Evolutionary conservation across 2,329 filamentous ascomycete genomes (phyloP).

Genomic region (Ascochyta koolunga): DNA sequence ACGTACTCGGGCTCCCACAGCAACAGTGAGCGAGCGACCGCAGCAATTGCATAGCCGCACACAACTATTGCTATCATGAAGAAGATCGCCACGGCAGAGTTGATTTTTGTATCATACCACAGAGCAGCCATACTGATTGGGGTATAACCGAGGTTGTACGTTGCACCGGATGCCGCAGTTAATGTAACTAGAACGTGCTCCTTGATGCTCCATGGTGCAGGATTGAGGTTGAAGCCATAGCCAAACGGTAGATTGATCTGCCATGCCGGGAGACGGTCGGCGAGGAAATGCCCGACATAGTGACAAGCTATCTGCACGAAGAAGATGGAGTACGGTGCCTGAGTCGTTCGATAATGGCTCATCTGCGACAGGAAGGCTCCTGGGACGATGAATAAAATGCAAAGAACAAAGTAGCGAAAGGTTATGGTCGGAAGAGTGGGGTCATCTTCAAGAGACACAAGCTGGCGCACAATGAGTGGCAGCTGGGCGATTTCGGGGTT

Average conservation of each 20-base stretch:
- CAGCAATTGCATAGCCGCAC: slow-evolving; percentile 65
- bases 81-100: slow-evolving; percentile 61
- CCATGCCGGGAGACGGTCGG: slow-evolving; percentile 57
- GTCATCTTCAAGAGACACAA: slow-evolving; percentile 65
- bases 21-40: slow-evolving; percentile 62
- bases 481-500: slow-evolving; percentile 52
- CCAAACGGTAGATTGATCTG: slow-evolving; percentile 55
- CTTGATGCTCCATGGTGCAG: slow-evolving; percentile 63
- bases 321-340: slow-evolving; percentile 65
- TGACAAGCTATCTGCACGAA: slow-evolving; percentile 66
- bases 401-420: slow-evolving; percentile 65
- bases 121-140: slow-evolving; percentile 63
- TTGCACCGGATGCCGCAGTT: slow-evolving; percentile 43
- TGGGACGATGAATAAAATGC: slow-evolving; percentile 61
- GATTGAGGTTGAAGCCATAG: slow-evolving; percentile 61
- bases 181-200: slow-evolving; percentile 64
- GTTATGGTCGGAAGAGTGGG: slow-evolving; percentile 62
- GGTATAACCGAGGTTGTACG: slow-evolving; percentile 48
- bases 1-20: slow-evolving; percentile 64
- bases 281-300: slow-evolving; percentile 61
- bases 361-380: slow-evolving; percentile 65
- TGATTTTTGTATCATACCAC: slow-evolving; percentile 61
- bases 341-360: slow-evolving; percentile 63
- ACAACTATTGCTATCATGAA: slow-evolving; percentile 67
- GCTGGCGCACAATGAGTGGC: slow-evolving; percentile 61